Conservation (phyloP, 2,329 filamentous ascomycete species). For the Botrytis medusae region DNA sequence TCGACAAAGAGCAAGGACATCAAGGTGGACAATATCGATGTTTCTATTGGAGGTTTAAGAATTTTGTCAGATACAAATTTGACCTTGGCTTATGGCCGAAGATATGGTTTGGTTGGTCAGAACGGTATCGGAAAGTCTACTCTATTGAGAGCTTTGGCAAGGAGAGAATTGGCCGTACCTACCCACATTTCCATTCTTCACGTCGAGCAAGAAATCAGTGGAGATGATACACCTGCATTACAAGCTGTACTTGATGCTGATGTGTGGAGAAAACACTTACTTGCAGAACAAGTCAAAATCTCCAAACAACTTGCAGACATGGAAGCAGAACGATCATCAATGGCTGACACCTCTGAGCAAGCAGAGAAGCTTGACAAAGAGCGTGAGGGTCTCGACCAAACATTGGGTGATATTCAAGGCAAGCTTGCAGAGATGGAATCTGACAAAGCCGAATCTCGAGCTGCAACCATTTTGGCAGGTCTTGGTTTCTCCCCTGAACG, state of each 20-base stretch:
- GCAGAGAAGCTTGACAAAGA: constrained; percentile 82
- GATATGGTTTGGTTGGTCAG: constrained; percentile 96
- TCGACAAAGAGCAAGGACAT: constrained; percentile 96
- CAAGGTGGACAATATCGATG: constrained; percentile 94
- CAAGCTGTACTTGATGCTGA: constrained; percentile 97
- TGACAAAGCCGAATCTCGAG: constrained; percentile 93
- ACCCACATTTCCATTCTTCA: constrained; percentile 98
- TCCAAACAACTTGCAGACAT: constrained; percentile 71
- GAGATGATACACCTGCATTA: constrained; percentile 91
- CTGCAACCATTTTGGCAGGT: constrained; percentile 93
- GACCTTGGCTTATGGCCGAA: constrained; percentile 85
- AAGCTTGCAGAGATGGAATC: constrained; percentile 99
- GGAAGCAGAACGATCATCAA: constrained; percentile 70
- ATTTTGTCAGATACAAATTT: constrained; percentile 90
- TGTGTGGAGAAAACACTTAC: constrained; percentile 94
- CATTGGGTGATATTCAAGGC: constrained; percentile 83
- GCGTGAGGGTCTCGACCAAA: constrained; percentile 85
- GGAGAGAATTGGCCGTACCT: constrained; percentile 90
- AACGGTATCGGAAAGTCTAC: constrained; percentile 99
- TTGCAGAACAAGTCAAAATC: constrained; percentile 88
- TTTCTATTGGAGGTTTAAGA: constrained; percentile 83
- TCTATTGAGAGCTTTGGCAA: constrained; percentile 84
- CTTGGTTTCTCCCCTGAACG: constrained; percentile 93
- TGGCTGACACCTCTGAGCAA: constrained; percentile 92
- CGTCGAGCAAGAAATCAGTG: constrained; percentile 97